phyloP scores from a whole-genome alignment of 805 yeast species.

The Starmerella vitae region DNA sequence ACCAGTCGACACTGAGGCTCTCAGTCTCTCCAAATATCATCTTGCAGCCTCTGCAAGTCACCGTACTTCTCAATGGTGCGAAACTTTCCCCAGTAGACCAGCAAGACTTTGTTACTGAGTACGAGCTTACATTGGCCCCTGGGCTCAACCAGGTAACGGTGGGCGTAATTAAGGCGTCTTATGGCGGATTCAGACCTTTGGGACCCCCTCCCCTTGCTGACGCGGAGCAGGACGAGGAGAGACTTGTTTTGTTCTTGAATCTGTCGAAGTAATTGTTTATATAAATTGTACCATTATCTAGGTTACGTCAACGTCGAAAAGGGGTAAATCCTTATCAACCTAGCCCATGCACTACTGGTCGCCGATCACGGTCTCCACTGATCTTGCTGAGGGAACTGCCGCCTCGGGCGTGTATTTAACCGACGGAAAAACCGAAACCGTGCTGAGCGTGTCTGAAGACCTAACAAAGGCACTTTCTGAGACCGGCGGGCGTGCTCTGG shows the following conservation, averaged over 20 bases:
- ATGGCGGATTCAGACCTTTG: slow-evolving; percentile 19
- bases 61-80: slow-evolving; percentile 25
- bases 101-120: slow-evolving; percentile 7
- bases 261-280: slow-evolving; percentile 23
- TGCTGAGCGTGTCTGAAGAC: slow-evolving; percentile 4
- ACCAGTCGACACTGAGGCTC: slow-evolving; percentile 36
- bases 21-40: slow-evolving; percentile 34
- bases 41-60: slow-evolving; percentile 26
- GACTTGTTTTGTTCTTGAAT: slow-evolving; percentile 21
- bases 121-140: slow-evolving; percentile 25
- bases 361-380: slow-evolving; percentile 8
- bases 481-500: slow-evolving; percentile 7
- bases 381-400: slow-evolving; percentile 2
- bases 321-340: too few species aligned
- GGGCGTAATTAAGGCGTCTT: slow-evolving; percentile 20
- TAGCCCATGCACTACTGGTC: slow-evolving; percentile 15
- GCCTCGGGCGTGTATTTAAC: slow-evolving; percentile 12
- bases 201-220: slow-evolving; percentile 25
- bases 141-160: slow-evolving; percentile 29
- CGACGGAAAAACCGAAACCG: slow-evolving; percentile 6
- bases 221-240: slow-evolving; percentile 23
- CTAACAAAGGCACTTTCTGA: slow-evolving; percentile 4
- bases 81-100: slow-evolving; percentile 21
- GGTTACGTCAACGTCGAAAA: too few species aligned
- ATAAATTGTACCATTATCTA: too few species aligned